Conservation (phyloP, 257 asterid species). For the Rhazya stricta region DNA sequence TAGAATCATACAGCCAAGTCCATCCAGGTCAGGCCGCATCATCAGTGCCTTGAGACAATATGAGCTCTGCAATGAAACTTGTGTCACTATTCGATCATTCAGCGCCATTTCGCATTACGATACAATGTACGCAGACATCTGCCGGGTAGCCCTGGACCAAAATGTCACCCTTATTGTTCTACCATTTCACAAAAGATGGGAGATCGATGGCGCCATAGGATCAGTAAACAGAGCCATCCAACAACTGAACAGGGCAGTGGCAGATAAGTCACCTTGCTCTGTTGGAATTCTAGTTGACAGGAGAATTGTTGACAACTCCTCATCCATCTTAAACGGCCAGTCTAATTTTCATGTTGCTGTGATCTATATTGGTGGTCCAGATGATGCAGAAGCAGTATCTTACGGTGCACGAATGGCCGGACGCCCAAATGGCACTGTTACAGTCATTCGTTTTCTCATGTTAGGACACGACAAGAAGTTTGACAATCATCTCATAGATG, state of each 20-base stretch:
- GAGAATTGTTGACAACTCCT: conserved; percentile 41
- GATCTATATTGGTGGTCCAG: conserved; percentile 68
- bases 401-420: conserved; percentile 62
- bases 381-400: conserved; percentile 68
- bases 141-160: conserved; percentile 51
- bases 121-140: conserved; percentile 59
- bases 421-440: conserved; percentile 47
- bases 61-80: conserved; percentile 46
- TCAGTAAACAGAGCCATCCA: conserved; percentile 40
- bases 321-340: conserved; percentile 43
- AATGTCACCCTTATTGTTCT: conserved; percentile 48
- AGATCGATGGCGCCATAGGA: conserved; percentile 67
- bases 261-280: conserved; percentile 65
- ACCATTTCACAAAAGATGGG: conserved; percentile 80
- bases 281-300: conserved; percentile 64
- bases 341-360: conserved; percentile 45
- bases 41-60: conserved; percentile 67
- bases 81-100: conserved; percentile 51
- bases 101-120: conserved; percentile 46
- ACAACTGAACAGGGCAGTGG: conserved; percentile 47
- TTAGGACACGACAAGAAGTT: conserved; percentile 54
- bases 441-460: conserved; percentile 57
- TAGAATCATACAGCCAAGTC: conserved; percentile 32
- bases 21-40: conserved; percentile 49
- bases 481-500: conserved; percentile 53